These are phyloP conservation scores for Arthrobotrys musiformis DNA, from an alignment of 2,329 filamentous ascomycete species.

Conservation along the genomic window DNA sequence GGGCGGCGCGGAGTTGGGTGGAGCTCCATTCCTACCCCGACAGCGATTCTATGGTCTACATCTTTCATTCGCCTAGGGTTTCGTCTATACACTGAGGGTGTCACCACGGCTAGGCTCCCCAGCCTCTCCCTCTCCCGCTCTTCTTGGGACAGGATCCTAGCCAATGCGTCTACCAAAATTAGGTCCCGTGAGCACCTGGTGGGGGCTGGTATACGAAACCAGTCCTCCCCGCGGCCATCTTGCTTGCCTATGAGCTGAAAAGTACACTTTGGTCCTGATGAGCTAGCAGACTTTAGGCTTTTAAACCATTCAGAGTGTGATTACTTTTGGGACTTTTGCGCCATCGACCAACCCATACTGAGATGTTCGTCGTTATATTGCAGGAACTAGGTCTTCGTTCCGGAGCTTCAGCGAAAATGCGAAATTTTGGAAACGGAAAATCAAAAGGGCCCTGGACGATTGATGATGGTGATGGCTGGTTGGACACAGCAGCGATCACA, in stretches of 20 bases:
- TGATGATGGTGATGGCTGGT: background rate
- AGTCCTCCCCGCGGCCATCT: background rate
- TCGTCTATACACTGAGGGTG: background rate
- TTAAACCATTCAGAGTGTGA: background rate
- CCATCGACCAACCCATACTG: too few relatives aligned
- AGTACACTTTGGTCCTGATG: background rate
- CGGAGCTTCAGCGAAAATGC: too few relatives aligned
- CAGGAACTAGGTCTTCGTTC: too few relatives aligned
- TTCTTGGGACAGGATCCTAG: background rate
- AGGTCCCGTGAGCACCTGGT: background rate
- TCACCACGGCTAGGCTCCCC: background rate
- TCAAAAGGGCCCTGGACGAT: background rate
- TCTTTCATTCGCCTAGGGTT: background rate
- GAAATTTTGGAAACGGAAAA: too few relatives aligned
- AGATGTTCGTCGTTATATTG: too few relatives aligned
- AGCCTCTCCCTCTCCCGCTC: background rate
- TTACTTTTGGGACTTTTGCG: background rate
- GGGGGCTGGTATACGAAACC: background rate
- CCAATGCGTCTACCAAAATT: too few relatives aligned
- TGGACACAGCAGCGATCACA: background rate
- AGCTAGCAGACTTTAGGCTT: background rate
- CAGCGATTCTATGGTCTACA: background rate
- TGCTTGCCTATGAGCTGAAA: background rate
- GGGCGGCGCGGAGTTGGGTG: background rate
- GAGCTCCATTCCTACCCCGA: background rate